Percentiles rank a stretch among this genome's conserved stretches.
These are phyloP conservation scores for Alisma plantagoaquatica DNA, from an alignment of 106 monocot species.

Conservation along the genomic window DNA sequence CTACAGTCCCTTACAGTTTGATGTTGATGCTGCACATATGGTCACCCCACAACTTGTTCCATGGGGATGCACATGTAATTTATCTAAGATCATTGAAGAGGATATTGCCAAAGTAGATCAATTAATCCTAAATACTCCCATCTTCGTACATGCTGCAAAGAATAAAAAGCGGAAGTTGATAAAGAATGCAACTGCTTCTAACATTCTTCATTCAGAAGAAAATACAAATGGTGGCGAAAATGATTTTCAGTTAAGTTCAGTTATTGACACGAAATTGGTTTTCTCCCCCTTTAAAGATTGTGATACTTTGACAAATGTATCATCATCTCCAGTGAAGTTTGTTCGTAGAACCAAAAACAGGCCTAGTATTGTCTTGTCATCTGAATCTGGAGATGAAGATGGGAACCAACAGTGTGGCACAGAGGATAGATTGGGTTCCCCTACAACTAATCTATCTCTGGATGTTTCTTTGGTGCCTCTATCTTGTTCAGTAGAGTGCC, in stretches of 20 bases:
- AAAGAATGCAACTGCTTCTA: slow-evolving; percentile 12
- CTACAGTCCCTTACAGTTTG: slow-evolving; percentile 39
- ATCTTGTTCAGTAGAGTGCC: slow-evolving; percentile 8
- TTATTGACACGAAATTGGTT: slow-evolving; percentile 16
- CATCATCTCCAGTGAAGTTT: slow-evolving; percentile 21
- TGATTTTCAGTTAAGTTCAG: no score
- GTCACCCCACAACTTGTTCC: slow-evolving; percentile 45
- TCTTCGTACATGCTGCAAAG: slow-evolving; percentile 3
- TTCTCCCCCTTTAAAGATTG: slow-evolving; percentile 22
- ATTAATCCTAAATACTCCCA: slow-evolving; percentile 27
- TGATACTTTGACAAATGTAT: slow-evolving; percentile 33
- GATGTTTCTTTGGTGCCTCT: slow-evolving; percentile 1
- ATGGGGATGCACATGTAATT: slow-evolving; percentile 53
- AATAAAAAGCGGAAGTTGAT: slow-evolving; percentile 10
- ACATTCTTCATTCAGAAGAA: not conserved
- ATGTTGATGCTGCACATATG: slow-evolving; percentile 57
- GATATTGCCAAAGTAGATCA: slow-evolving; percentile 38
- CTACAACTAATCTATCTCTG: slow-evolving; percentile 3
- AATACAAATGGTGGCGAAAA: no score
- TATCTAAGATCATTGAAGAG: slow-evolving; percentile 47
- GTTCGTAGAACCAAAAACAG: slow-evolving; percentile 23
- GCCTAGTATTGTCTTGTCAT: slow-evolving; percentile 33
- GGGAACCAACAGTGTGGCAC: no score
- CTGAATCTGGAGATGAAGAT: slow-evolving; percentile 54
- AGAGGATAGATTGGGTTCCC: no score